Evolutionary conservation across 352 stramenopile species (phyloP).

Genomic region (Phytopythium helicoides): DNA sequence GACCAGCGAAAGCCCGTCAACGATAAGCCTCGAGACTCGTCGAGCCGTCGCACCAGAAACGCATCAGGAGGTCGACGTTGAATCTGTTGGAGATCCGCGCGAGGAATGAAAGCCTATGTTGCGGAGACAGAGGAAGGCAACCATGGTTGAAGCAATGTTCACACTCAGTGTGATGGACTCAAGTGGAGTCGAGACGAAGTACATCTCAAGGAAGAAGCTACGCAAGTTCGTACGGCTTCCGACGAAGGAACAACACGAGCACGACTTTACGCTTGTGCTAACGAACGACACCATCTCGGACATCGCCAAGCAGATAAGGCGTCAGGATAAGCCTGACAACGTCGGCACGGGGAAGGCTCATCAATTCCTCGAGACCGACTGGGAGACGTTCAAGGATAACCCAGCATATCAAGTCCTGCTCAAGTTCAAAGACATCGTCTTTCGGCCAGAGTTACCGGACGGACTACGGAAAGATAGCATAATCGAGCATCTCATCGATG

Average conservation of each 20-base stretch:
- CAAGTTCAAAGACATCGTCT: constrained; percentile 8
- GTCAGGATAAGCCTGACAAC: constrained; percentile 1
- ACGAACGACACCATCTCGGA: constrained; percentile 10
- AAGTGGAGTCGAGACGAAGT: constrained; percentile 16
- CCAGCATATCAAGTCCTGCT: constrained; percentile 1
- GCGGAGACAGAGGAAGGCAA: constrained; percentile 9
- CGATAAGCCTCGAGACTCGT: too few relatives aligned
- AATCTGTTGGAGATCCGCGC: constrained; percentile 9
- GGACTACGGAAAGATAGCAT: constrained; percentile 3
- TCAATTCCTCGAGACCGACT: constrained; percentile 8
- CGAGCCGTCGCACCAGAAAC: too few relatives aligned
- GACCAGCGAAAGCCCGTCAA: too few relatives aligned
- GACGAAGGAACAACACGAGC: constrained; percentile 3
- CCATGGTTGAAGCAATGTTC: constrained; percentile 9
- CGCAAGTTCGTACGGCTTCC: constrained; percentile 12
- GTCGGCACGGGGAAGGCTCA: constrained; percentile 11
- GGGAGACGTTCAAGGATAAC: too few relatives aligned
- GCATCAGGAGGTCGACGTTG: not conserved
- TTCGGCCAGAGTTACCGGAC: constrained; percentile 3
- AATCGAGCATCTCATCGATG: constrained; percentile 8
- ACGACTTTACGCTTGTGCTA: constrained; percentile 14
- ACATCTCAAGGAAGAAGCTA: constrained; percentile 14
- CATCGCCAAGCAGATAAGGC: not conserved
- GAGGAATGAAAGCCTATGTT: constrained; percentile 3
- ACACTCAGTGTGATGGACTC: too few relatives aligned